A percentile compares a stretch with the other conserved stretches of the same genome.
Evolutionary conservation across 1,284 basidiomycete genomes (phyloP).

Genomic region (Apiotrichum sp.): DNA sequence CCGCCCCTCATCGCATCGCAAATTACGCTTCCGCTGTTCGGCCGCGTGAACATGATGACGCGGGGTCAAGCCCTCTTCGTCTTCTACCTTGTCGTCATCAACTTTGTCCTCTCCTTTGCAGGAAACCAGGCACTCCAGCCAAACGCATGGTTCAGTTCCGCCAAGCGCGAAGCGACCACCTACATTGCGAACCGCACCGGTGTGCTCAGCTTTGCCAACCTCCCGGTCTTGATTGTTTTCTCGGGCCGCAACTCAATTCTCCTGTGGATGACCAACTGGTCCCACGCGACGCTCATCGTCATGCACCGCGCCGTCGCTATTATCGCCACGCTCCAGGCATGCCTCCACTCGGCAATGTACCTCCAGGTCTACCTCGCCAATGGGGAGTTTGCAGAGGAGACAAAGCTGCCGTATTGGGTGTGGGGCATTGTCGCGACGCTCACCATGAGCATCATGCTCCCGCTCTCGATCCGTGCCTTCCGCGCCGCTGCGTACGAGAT

Average conservation of each 20-base stretch:
- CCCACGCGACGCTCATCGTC: conserved; percentile 15
- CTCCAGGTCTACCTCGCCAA: neutral
- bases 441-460: conserved; percentile 17
- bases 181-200: conserved; percentile 27
- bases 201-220: conserved; percentile 30
- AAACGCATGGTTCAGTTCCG: neutral
- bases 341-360: conserved; percentile 22
- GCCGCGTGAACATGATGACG: neutral
- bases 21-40: neutral
- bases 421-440: conserved; percentile 15
- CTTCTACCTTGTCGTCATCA: neutral
- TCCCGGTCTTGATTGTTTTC: conserved; percentile 23
- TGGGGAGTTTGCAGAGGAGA: neutral
- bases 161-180: neutral
- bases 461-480: conserved; percentile 22
- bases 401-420: neutral
- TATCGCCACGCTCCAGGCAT: conserved; percentile 19
- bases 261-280: conserved; percentile 33
- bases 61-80: neutral
- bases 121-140: neutral
- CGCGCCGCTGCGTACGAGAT: conserved; percentile 25
- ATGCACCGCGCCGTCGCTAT: conserved; percentile 31
- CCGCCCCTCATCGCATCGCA: neutral
- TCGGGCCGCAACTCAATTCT: conserved; percentile 32
- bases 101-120: neutral